Evolutionary conservation across 2,329 filamentous ascomycete genomes (phyloP).

Genomic region (Sclerotinia nivalis): DNA sequence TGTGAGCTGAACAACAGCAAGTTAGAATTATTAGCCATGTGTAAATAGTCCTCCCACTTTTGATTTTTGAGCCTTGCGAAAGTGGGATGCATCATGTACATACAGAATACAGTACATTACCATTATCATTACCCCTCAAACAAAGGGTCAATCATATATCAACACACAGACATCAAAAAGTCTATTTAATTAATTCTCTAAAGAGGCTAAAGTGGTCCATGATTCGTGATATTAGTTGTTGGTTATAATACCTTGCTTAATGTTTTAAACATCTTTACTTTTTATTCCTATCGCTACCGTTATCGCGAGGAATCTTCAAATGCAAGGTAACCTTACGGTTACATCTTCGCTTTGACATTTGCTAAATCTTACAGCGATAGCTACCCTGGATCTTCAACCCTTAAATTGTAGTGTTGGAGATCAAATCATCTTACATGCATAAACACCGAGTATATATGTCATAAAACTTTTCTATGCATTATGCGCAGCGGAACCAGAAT

Average conservation of each 20-base stretch:
- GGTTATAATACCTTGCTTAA: not conserved
- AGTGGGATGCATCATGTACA: constrained; percentile 5
- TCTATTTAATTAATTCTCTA: not conserved
- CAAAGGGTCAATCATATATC: constrained; percentile 3
- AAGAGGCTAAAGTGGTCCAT: not conserved
- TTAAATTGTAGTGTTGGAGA: not conserved
- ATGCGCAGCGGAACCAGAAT: not conserved
- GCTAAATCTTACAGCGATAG: not conserved
- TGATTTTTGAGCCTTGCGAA: constrained; percentile 4
- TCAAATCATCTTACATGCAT: not conserved
- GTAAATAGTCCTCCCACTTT: not conserved
- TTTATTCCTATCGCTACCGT: too few species aligned
- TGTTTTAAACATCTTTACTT: not conserved
- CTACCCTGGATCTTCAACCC: too few species aligned
- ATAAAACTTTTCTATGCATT: constrained; percentile 1
- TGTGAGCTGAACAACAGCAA: too few species aligned
- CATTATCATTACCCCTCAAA: not conserved
- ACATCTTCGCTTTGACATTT: not conserved
- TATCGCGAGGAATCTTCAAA: not conserved
- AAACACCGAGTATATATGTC: constrained; percentile 6
- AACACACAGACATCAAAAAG: not conserved
- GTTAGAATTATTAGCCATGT: too few species aligned
- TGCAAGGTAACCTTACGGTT: not conserved
- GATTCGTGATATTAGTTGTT: not conserved
- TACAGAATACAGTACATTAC: not conserved